Evolutionary conservation across 2,329 filamentous ascomycete genomes (phyloP).

Genomic region (Biscogniauxia marginata): DNA sequence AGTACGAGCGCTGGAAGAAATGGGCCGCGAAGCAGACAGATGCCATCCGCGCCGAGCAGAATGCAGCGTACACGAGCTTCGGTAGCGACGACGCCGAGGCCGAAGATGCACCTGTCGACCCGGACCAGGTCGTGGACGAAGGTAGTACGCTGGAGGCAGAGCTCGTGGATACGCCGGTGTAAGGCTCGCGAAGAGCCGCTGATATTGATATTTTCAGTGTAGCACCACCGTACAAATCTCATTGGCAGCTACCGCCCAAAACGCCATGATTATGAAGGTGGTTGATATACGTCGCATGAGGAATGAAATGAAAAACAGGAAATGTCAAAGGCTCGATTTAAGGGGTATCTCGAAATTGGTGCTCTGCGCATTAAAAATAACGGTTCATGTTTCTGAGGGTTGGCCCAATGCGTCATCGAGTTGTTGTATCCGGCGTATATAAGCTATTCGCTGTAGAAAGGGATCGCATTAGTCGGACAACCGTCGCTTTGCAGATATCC

Average conservation of each 20-base stretch:
- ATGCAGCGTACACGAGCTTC: constrained; percentile 26
- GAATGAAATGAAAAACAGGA: background rate
- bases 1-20: constrained; percentile 79
- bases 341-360: constrained; percentile 3
- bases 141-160: background rate
- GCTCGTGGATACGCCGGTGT: background rate
- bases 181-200: background rate
- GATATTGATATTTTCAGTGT: constrained; percentile 19
- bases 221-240: constrained; percentile 28
- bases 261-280: background rate
- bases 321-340: background rate
- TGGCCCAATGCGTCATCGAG: constrained; percentile 10
- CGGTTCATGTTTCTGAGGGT: background rate
- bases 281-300: background rate
- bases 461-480: constrained; percentile 11
- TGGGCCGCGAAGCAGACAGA: constrained; percentile 31
- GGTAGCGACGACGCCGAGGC: constrained; percentile 17
- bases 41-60: constrained; percentile 23
- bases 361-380: constrained; percentile 5
- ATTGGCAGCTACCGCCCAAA: constrained; percentile 12
- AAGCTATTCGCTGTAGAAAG: constrained; percentile 20
- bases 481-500: background rate
- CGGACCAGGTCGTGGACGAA: constrained; percentile 11
- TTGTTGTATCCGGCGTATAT: constrained; percentile 23
- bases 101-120: constrained; percentile 12